Evolutionary conservation across 495 filamentous ascomycete species (phyloP), one percentile per base, ranked within the genome.

Genomic region (Penicillium herquei): DNA sequence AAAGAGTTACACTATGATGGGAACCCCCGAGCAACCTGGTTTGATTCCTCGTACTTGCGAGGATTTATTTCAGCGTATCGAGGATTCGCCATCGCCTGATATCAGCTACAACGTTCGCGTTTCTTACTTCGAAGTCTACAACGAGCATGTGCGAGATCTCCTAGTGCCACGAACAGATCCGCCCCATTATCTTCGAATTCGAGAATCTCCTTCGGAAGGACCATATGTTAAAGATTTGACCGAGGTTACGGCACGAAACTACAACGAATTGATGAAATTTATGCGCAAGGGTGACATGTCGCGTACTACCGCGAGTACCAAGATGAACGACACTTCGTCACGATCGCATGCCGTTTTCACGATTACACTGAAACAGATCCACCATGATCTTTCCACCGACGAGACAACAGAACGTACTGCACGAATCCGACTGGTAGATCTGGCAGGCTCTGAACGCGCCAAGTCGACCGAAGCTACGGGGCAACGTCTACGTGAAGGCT

Each of bases 1-100:
- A 17, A 99, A 99, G 76, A 92, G 87, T 70, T 99, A 98, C 72
- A 96, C 94, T 14, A 98, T 99, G 95, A 99, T 99, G 94, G 94
- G 94, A 33, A 95, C 89, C 2, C 84, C 85, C 3, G 82, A 87
- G 18, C 82, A 92, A 56, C 92, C 92, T 0, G 94, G 94, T 6
- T 79, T 99, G 40, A 99, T 99, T 57, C 94, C 94, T 3, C 84
- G 94, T n/a, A 98, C 95, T 30, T 99, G 94, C 70, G 87, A 94
- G 67, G 94, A 96, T 71, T 80, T 99, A 30, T 99, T 99, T 66
- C 84, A 97, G 72, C 85, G 94, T 52, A 98, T 99, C 63, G 89
- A 95, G 61, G 82, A 81, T 44, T 90, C 92, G 39, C 81, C 87
- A 37, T 85, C 86, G 7, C 88, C 91, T 13, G 92, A 92, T 66